Conservation (phyloP, 495 filamentous ascomycete species). For the Staphylotrichum longicolle region DNA sequence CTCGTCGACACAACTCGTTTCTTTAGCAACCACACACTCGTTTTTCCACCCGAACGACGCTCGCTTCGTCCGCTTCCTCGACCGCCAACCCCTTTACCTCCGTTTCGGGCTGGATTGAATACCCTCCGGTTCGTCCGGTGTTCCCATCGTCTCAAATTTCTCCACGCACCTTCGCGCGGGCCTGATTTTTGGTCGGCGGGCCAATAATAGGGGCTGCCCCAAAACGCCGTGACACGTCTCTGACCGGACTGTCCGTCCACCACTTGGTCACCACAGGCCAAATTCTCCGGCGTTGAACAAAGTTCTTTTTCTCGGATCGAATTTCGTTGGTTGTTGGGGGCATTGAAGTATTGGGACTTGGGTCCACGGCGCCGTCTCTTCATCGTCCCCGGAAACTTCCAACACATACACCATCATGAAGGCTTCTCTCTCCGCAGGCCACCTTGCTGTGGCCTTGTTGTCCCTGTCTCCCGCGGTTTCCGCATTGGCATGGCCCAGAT, state of each 20-base stretch:
- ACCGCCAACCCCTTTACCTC: neutral
- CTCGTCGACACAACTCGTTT: constrained; percentile 21
- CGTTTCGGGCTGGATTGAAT: neutral
- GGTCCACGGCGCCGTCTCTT: constrained; percentile 5
- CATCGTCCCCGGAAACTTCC: neutral
- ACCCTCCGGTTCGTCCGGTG: constrained; percentile 8
- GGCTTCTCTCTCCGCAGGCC: constrained; percentile 27
- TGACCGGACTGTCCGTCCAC: constrained; percentile 16
- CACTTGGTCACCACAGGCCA: constrained; percentile 20
- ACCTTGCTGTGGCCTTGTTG: constrained; percentile 38
- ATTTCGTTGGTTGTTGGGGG: neutral
- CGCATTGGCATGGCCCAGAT: constrained; percentile 37
- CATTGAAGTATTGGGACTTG: constrained; percentile 7
- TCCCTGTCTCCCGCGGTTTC: constrained; percentile 35
- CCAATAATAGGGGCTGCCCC: constrained; percentile 31
- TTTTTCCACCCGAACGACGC: constrained; percentile 4
- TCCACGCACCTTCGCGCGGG: constrained; percentile 24
- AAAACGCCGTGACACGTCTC: constrained; percentile 28
- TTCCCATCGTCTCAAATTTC: constrained; percentile 15
- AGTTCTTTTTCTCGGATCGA: constrained; percentile 2
- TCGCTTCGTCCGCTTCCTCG: constrained; percentile 20
- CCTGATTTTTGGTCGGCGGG: constrained; percentile 25
- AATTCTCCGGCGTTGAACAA: constrained; percentile 32
- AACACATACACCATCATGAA: constrained; percentile 27
- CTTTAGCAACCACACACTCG: constrained; percentile 27